Conservation (phyloP, 1,139 yeast species). For the Saccharomyces hybrid region DNA sequence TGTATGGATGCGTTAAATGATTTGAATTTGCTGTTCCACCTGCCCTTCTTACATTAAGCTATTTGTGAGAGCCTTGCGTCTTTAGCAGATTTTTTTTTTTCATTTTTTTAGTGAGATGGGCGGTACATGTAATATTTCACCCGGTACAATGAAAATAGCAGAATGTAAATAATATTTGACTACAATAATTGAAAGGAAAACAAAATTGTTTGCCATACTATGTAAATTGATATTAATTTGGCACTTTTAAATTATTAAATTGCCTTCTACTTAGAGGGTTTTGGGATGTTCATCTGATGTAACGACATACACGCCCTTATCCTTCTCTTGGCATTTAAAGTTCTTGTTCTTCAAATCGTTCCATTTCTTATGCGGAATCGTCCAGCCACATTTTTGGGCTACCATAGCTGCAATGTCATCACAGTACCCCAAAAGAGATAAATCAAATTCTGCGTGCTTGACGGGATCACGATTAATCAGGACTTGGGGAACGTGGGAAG, state of each 20-base stretch:
- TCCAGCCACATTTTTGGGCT: slow-evolving; percentile 58
- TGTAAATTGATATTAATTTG: not conserved
- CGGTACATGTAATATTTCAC: not conserved
- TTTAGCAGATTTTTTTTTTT: not conserved
- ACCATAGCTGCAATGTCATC: slow-evolving; percentile 76
- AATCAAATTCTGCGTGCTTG: slow-evolving; percentile 74
- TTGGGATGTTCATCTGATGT: not conserved
- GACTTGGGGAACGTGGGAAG: slow-evolving; percentile 70
- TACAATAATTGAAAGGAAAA: not conserved
- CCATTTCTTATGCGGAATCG: slow-evolving; percentile 48
- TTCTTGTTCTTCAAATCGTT: slow-evolving; percentile 18
- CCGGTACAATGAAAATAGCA: not conserved
- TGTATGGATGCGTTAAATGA: not conserved
- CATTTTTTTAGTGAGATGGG: not conserved
- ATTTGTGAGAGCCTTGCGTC: not conserved
- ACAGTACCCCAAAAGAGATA: slow-evolving; percentile 73
- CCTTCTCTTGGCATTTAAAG: slow-evolving; percentile 22
- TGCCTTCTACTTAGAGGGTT: not conserved
- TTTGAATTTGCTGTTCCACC: not conserved
- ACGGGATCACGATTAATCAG: slow-evolving; percentile 76
- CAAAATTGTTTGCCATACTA: not conserved
- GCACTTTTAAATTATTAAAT: not conserved
- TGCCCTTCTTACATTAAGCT: not conserved
- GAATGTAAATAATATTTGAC: not conserved
- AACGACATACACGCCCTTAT: slow-evolving; percentile 24